A percentile compares a stretch with the other conserved stretches of the same genome.
phyloP scores from a whole-genome alignment of 2,329 filamentous ascomycete genomes.

The Incumbomyces delicatus region DNA sequence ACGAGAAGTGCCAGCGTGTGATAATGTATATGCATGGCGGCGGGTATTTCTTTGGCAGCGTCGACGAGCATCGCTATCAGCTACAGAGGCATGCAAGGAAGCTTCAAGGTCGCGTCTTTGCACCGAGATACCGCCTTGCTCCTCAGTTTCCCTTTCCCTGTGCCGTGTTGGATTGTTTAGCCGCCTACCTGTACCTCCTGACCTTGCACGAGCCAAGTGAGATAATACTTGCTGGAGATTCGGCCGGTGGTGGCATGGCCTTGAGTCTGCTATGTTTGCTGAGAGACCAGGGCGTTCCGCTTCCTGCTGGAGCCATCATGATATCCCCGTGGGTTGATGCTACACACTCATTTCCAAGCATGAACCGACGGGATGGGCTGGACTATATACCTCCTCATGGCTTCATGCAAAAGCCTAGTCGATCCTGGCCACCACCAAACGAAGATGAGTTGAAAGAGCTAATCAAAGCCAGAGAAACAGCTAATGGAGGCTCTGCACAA shows the following conservation, averaged over 20 bases:
- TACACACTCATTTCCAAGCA: conserved; percentile 88
- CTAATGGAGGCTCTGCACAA: conserved; percentile 7
- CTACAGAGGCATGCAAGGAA: conserved; percentile 93
- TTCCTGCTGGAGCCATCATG: conserved; percentile 81
- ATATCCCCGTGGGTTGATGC: conserved; percentile 95
- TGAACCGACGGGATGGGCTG: conserved; percentile 59
- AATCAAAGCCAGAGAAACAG: conserved; percentile 36
- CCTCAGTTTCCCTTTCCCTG: conserved; percentile 96
- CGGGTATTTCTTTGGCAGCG: conserved; percentile 89
- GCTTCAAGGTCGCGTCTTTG: conserved; percentile 79
- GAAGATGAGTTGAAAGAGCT: conserved; percentile 56
- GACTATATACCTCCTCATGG: conserved; percentile 86
- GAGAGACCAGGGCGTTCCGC: conserved; percentile 69
- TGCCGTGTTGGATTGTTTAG: conserved; percentile 78
- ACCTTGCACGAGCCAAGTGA: conserved; percentile 65
- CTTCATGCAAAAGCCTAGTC: conserved; percentile 82
- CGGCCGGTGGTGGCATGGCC: conserved; percentile 85
- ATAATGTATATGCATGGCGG: conserved; percentile 94
- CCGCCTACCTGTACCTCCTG: conserved; percentile 76
- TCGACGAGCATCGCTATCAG: conserved; percentile 96
- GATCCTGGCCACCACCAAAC: conserved; percentile 86
- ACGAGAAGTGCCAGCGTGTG: conserved; percentile 57
- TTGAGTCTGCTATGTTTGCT: conserved; percentile 68
- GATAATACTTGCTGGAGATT: conserved; percentile 83
- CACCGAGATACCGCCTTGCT: conserved; percentile 74